These are phyloP conservation scores for Dictyostelium citrinum DNA, from an alignment of 78 protist genomes.

Conservation along the genomic window DNA sequence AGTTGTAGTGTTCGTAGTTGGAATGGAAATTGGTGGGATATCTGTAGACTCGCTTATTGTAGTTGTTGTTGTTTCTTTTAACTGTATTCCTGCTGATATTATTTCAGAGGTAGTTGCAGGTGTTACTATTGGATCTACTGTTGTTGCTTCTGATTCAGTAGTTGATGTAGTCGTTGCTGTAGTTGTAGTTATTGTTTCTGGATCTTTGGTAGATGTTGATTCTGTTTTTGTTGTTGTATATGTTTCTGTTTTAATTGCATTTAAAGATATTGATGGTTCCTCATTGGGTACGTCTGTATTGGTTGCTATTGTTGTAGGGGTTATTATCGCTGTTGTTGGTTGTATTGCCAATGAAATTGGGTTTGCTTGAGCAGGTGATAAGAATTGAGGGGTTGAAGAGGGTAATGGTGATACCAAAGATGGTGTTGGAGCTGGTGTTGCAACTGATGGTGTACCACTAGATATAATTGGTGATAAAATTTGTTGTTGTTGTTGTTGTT, in stretches of 20 bases:
- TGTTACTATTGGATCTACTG: background rate
- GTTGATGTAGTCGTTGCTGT: background rate
- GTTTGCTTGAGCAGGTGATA: background rate
- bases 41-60: background rate
- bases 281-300: background rate
- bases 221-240: background rate
- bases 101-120: background rate
- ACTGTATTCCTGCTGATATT: background rate
- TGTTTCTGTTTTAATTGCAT: background rate
- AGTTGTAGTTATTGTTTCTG: background rate
- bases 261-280: background rate
- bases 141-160: background rate
- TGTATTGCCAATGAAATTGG: background rate
- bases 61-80: background rate
- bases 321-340: background rate
- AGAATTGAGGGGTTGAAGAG: background rate
- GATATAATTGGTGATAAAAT: background rate
- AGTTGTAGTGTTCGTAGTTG: background rate
- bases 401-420: background rate
- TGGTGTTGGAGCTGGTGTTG: background rate
- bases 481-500: background rate
- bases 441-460: background rate
- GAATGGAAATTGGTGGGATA: background rate
- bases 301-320: background rate
- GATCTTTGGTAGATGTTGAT: background rate